A percentile compares a stretch with the other conserved stretches of the same genome.
Evolutionary conservation across 2,329 filamentous ascomycete genomes (phyloP).

Genomic region (Ceratocystis lukuohia): DNA sequence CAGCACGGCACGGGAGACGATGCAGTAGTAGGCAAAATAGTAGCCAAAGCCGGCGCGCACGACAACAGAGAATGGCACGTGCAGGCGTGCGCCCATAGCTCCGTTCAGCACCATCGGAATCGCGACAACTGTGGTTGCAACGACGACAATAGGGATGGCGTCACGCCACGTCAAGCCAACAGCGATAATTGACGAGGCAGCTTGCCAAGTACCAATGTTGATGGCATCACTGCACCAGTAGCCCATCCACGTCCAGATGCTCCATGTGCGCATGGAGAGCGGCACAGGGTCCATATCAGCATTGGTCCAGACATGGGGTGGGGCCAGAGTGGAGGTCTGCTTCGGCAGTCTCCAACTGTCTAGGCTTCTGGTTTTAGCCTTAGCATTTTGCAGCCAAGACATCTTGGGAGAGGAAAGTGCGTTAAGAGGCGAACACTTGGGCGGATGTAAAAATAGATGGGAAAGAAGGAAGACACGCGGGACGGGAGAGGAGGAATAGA

Average conservation of each 20-base stretch:
- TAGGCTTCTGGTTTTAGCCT: constrained; percentile 16
- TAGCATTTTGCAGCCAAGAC: constrained; percentile 14
- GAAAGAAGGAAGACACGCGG: neutral
- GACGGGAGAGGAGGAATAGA: neutral
- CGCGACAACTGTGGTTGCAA: constrained; percentile 32
- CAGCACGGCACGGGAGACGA: constrained; percentile 30
- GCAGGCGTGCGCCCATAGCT: constrained; percentile 32
- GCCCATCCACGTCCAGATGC: constrained; percentile 32
- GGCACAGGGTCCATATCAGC: constrained; percentile 27
- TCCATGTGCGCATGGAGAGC: constrained; percentile 32
- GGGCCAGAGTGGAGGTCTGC: constrained; percentile 17
- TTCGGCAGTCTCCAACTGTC: constrained; percentile 17
- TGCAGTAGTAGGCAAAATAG: constrained; percentile 31
- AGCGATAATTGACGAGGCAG: constrained; percentile 28
- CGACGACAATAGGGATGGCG: constrained; percentile 34
- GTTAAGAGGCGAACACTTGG: neutral
- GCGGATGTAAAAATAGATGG: neutral
- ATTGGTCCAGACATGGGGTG: constrained; percentile 27
- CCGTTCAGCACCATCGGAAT: constrained; percentile 33
- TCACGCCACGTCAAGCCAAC: constrained; percentile 33
- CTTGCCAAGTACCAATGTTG: constrained; percentile 18
- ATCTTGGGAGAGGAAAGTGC: neutral
- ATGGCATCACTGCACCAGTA: constrained; percentile 35
- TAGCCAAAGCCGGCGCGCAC: constrained; percentile 31
- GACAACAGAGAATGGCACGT: constrained; percentile 31